phyloP scores from a whole-genome alignment of 139 green algal species.

The Haematococcus lacustris region DNA sequence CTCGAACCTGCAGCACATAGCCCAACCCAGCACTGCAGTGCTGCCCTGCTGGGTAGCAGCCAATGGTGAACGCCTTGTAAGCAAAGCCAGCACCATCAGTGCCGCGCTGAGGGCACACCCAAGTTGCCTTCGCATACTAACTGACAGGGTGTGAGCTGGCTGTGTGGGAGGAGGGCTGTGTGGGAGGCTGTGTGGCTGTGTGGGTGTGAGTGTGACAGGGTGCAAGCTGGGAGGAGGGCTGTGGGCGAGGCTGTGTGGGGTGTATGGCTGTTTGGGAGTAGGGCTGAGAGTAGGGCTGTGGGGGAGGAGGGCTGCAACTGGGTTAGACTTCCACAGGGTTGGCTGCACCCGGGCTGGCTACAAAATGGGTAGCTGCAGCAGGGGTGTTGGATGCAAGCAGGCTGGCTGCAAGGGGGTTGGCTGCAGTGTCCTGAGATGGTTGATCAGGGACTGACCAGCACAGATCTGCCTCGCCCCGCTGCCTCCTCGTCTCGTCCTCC shows the following conservation, averaged over 20 bases:
- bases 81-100: no score
- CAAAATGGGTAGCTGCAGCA: background rate
- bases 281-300: no score
- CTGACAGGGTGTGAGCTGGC: no score
- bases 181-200: background rate
- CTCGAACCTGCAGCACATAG: slow-evolving; percentile 31
- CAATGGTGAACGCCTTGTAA: no score
- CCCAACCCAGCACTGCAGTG: background rate
- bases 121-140: no score
- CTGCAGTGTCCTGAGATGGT: no score
- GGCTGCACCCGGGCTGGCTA: no score
- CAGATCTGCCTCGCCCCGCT: slow-evolving; percentile 46
- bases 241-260: no score
- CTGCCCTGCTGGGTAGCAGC: background rate
- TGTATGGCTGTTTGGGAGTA: background rate
- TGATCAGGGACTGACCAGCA: slow-evolving; percentile 60
- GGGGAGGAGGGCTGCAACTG: no score
- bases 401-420: no score
- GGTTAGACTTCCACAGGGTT: no score
- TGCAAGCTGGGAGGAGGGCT: background rate
- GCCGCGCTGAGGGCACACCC: no score
- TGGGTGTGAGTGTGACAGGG: background rate
- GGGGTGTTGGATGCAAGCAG: background rate
- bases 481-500: slow-evolving; percentile 32
- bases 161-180: background rate